Conservation (phyloP, 495 filamentous ascomycete species). For the Aspergillus affinis region DNA sequence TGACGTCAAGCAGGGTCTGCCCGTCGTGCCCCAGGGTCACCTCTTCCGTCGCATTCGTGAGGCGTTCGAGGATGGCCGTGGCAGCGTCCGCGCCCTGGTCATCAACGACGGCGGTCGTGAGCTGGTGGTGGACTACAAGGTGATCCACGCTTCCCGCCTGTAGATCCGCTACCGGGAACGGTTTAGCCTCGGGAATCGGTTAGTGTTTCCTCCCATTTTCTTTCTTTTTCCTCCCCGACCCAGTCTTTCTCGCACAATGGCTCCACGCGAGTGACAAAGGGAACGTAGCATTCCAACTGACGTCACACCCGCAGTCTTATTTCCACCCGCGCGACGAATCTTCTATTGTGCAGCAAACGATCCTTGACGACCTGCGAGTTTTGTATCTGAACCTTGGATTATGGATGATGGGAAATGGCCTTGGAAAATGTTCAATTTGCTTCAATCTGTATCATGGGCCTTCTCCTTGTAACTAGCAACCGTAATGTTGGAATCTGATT, state of each 20-base stretch:
- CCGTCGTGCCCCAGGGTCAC: slow-evolving; percentile 88
- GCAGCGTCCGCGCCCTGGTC: slow-evolving; percentile 90
- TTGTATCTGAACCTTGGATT: slow-evolving; percentile 20
- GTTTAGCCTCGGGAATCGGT: slow-evolving; percentile 12
- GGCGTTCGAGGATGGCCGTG: slow-evolving; percentile 88
- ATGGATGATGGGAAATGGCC: slow-evolving; percentile 21
- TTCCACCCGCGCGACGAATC: slow-evolving; percentile 11
- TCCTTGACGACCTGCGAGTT: slow-evolving; percentile 24
- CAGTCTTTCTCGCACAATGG: not conserved
- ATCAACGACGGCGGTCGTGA: slow-evolving; percentile 92
- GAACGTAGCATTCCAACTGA: slow-evolving; percentile 4
- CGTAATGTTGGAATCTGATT: slow-evolving; percentile 18
- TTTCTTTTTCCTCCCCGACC: not conserved
- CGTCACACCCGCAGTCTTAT: slow-evolving; percentile 12
- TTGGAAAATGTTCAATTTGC: slow-evolving; percentile 17
- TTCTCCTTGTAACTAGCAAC: slow-evolving; percentile 24
- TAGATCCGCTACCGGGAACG: slow-evolving; percentile 40
- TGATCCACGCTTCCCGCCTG: slow-evolving; percentile 78
- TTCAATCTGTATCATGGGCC: slow-evolving; percentile 23
- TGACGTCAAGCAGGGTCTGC: slow-evolving; percentile 95
- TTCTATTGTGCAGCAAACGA: slow-evolving; percentile 16
- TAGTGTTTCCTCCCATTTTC: slow-evolving; percentile 1
- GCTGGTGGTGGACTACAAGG: slow-evolving; percentile 98
- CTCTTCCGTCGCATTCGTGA: slow-evolving; percentile 80
- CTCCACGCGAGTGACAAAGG: not conserved